Conservation (phyloP, 2,329 filamentous ascomycete species). For the Claviceps maximensis region DNA sequence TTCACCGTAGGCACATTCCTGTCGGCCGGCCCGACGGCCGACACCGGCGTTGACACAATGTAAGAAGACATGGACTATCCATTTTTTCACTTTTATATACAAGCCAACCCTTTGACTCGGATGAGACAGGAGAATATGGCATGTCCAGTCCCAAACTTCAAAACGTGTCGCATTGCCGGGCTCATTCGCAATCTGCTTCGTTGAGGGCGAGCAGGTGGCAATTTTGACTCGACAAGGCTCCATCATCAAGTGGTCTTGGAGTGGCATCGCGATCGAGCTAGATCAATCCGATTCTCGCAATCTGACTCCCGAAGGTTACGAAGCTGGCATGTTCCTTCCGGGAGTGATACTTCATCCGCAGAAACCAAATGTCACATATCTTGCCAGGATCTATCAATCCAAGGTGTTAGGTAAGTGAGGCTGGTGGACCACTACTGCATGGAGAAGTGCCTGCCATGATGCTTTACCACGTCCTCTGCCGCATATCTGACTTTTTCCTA, state of each 20-base stretch:
- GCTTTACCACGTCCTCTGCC: not conserved
- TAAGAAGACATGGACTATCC: not conserved
- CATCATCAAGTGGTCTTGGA: slow-evolving; percentile 14
- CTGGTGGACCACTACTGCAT: not conserved
- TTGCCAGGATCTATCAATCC: not conserved
- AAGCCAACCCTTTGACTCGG: not conserved
- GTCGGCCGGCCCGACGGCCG: no score
- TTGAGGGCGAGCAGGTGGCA: slow-evolving; percentile 9
- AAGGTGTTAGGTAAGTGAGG: not conserved
- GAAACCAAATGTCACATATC: not conserved
- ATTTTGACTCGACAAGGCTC: slow-evolving; percentile 11
- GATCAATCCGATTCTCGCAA: not conserved
- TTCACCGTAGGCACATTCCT: not conserved
- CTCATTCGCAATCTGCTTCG: slow-evolving; percentile 7
- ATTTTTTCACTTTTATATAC: not conserved
- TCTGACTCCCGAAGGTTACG: not conserved
- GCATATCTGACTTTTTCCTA: not conserved
- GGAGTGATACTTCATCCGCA: slow-evolving; percentile 5
- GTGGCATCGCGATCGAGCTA: slow-evolving; percentile 9
- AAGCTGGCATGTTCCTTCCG: not conserved
- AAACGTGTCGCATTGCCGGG: slow-evolving; percentile 11
- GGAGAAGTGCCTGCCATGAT: not conserved
- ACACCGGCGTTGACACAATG: no score
- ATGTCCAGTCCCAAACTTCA: slow-evolving; percentile 10
- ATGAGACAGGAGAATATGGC: slow-evolving; percentile 10